Conservation (phyloP, 108 stramenopile species). For the Fragilaria crotonensis region DNA sequence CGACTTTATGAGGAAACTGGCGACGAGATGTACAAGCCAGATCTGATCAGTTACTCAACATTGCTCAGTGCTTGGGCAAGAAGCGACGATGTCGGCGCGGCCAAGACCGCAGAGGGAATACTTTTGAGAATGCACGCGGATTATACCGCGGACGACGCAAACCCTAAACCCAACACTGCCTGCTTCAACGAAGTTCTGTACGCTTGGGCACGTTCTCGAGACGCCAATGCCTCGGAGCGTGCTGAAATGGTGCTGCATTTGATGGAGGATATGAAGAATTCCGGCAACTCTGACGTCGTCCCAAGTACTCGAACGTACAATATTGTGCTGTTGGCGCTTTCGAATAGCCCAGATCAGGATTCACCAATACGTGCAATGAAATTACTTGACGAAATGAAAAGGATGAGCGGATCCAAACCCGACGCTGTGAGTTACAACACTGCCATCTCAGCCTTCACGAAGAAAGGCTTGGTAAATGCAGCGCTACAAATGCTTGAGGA, state of each 20-base stretch:
- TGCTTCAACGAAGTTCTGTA: constrained; percentile 43
- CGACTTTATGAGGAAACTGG: neutral
- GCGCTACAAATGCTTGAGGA: neutral
- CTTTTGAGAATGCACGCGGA: constrained; percentile 22
- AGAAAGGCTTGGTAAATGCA: neutral
- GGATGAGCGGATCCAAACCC: constrained; percentile 9
- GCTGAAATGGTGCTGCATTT: constrained; percentile 1
- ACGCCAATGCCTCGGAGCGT: constrained; percentile 9
- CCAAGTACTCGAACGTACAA: constrained; percentile 19
- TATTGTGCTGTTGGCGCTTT: constrained; percentile 18
- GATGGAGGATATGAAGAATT: constrained; percentile 4
- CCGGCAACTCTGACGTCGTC: constrained; percentile 1
- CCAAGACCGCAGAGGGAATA: constrained; percentile 21
- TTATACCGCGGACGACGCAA: constrained; percentile 11
- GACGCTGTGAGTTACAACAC: constrained; percentile 40
- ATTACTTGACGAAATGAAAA: constrained; percentile 7
- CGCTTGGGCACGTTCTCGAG: constrained; percentile 34
- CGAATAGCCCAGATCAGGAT: constrained; percentile 1
- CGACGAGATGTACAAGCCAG: constrained; percentile 11
- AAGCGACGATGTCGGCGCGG: constrained; percentile 12
- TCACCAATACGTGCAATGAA: neutral
- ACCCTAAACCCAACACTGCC: constrained; percentile 23
- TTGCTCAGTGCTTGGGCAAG: constrained; percentile 27
- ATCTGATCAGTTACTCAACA: constrained; percentile 21
- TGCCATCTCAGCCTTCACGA: constrained; percentile 32